Conservation (phyloP, 2,329 filamentous ascomycete genomes). For the Sporothrix schenckii region DNA sequence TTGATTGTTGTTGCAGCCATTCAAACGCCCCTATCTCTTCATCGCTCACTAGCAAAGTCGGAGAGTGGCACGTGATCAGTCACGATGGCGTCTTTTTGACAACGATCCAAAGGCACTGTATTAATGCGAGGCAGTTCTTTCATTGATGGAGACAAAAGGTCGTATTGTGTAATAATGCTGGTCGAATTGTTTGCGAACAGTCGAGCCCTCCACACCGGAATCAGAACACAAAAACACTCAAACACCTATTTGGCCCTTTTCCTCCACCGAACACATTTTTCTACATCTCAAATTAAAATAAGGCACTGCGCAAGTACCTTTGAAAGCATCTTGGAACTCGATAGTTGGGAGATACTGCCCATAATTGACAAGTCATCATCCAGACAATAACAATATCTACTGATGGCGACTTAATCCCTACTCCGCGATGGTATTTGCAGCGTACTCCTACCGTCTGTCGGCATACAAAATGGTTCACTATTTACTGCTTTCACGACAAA, state of each 20-base stretch:
- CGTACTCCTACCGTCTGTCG: not conserved
- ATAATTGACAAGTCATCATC: not conserved
- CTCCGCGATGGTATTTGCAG: not conserved
- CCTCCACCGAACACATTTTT: conserved; percentile 4
- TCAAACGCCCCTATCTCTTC: not conserved
- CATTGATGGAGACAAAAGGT: conserved; percentile 11
- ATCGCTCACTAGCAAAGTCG: not conserved
- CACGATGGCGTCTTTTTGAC: not conserved
- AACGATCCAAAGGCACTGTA: not conserved
- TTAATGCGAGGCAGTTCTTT: conserved; percentile 8
- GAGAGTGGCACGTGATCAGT: conserved; percentile 36
- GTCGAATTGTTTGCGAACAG: too few relatives aligned
- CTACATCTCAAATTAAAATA: not conserved
- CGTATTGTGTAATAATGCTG: not conserved
- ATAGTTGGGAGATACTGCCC: not conserved
- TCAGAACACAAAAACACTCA: not conserved
- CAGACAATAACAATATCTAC: not conserved
- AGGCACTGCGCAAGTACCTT: not conserved
- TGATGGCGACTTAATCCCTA: too few relatives aligned
- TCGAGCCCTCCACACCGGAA: not conserved
- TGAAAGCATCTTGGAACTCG: not conserved
- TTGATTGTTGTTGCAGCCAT: not conserved
- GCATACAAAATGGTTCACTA: not conserved
- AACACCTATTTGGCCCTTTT: not conserved
- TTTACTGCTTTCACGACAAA: not conserved